A percentile compares a stretch with the other conserved stretches of the same genome.
These are phyloP conservation scores for Priceomyces medius DNA, from an alignment of 805 yeast species.

Conservation along the genomic window DNA sequence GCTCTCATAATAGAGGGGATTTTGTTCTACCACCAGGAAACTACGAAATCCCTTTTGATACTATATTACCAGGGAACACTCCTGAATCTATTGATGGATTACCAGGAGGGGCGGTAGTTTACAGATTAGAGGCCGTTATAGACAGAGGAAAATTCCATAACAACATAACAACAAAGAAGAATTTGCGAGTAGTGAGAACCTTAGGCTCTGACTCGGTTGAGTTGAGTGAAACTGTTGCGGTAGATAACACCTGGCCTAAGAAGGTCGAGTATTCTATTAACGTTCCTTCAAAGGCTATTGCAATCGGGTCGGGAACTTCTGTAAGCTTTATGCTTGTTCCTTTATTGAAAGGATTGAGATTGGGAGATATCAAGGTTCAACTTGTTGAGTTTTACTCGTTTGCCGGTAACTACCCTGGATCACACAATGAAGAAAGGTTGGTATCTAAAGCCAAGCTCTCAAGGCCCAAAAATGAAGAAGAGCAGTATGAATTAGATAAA, in stretches of 20 bases:
- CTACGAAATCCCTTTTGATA: constrained; percentile 86
- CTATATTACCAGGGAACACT: constrained; percentile 78
- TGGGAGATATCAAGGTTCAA: constrained; percentile 71
- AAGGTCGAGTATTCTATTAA: constrained; percentile 88
- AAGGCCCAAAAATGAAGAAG: constrained; percentile 44
- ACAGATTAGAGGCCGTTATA: constrained; percentile 72
- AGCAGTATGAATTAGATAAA: constrained; percentile 45
- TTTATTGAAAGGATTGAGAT: constrained; percentile 69
- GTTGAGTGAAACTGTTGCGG: constrained; percentile 85
- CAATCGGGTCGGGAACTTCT: constrained; percentile 79
- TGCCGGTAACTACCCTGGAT: constrained; percentile 56
- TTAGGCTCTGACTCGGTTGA: constrained; percentile 85
- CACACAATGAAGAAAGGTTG: constrained; percentile 60
- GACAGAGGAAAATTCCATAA: constrained; percentile 79
- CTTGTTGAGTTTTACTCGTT: constrained; percentile 67
- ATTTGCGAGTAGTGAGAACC: constrained; percentile 80
- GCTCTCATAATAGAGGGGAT: constrained; percentile 14
- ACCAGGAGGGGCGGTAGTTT: constrained; percentile 71
- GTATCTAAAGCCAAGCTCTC: constrained; percentile 50
- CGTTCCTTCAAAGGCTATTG: constrained; percentile 83
- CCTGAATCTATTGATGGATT: constrained; percentile 90
- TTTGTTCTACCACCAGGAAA: constrained; percentile 66
- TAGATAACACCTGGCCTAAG: constrained; percentile 93
- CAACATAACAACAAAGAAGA: constrained; percentile 64
- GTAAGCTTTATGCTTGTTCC: constrained; percentile 75